A percentile compares a stretch with the other conserved stretches of the same genome.
Evolutionary conservation across 306 rosid species (phyloP).

Genomic region (Gleditsia sinensis): DNA sequence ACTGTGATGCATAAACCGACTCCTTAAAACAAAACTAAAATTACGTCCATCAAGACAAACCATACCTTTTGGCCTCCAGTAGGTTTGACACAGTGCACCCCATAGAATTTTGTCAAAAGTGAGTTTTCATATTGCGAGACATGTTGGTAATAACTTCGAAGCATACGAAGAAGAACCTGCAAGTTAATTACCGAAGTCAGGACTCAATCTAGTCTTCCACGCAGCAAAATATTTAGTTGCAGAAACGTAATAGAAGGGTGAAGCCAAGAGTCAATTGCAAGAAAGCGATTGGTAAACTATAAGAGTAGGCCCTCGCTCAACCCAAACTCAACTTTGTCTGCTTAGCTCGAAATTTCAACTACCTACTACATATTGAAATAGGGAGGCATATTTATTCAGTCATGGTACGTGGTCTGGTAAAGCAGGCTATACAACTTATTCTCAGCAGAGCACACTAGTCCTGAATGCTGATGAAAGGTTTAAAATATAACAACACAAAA

Average conservation of each 20-base stretch:
- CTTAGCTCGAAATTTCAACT: neutral
- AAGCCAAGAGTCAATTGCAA: neutral
- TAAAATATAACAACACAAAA: neutral
- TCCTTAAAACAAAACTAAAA: conserved; percentile 12
- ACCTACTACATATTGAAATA: neutral
- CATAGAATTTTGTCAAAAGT: conserved; percentile 88
- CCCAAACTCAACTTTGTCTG: neutral
- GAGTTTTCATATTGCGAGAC: conserved; percentile 72
- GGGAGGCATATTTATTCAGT: neutral
- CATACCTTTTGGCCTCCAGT: conserved; percentile 91
- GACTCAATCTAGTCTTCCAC: conserved; percentile 15
- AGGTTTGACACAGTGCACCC: conserved; percentile 97
- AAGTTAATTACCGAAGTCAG: conserved; percentile 29
- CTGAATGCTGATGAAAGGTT: neutral
- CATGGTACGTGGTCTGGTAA: neutral
- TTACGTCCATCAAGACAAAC: neutral
- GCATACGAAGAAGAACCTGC: conserved; percentile 97
- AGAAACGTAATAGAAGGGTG: neutral
- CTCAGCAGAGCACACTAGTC: neutral
- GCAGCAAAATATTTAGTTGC: neutral
- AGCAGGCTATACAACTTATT: conserved; percentile 7
- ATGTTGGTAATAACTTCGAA: conserved; percentile 76
- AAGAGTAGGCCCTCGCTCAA: neutral
- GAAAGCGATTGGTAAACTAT: neutral
- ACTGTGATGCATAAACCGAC: neutral